Conservation (phyloP, 176 grass and related monocot genomes). For the Poa pratensis region DNA sequence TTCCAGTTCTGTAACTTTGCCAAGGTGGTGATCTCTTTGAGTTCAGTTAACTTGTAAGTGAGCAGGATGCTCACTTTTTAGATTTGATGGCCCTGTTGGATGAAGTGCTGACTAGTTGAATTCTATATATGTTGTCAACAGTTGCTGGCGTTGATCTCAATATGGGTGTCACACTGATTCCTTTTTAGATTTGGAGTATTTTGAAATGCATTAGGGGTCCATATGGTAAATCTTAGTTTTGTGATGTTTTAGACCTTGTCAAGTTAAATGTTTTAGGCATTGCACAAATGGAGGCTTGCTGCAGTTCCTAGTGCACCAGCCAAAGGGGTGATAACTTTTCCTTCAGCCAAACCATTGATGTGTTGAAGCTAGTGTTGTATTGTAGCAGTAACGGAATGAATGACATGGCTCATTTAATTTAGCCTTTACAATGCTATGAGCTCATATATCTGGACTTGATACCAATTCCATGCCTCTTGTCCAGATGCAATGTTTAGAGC, state of each 20-base stretch:
- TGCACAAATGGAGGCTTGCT: not conserved
- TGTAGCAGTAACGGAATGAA: not conserved
- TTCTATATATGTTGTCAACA: not conserved
- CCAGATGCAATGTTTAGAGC: not conserved
- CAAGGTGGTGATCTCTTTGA: too few relatives aligned
- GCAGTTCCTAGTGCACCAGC: not conserved
- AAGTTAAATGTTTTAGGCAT: not conserved
- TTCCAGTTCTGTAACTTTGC: too few relatives aligned
- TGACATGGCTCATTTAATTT: not conserved
- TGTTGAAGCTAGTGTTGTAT: not conserved
- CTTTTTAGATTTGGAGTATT: not conserved
- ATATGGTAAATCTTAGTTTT: not conserved
- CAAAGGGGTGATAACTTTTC: not conserved
- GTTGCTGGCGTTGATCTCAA: not conserved
- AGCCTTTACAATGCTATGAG: not conserved
- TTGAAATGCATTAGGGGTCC: not conserved
- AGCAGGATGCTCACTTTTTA: not conserved
- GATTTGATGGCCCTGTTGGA: not conserved
- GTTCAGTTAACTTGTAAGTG: not conserved
- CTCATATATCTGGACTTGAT: not conserved
- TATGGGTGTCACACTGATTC: not conserved
- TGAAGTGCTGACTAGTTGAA: conserved; percentile 5
- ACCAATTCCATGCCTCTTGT: not conserved
- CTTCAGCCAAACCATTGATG: not conserved
- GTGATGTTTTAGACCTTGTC: not conserved